These are phyloP conservation scores for Penicillium pancosmium DNA, from an alignment of 495 filamentous ascomycete genomes.

Conservation along the genomic window DNA sequence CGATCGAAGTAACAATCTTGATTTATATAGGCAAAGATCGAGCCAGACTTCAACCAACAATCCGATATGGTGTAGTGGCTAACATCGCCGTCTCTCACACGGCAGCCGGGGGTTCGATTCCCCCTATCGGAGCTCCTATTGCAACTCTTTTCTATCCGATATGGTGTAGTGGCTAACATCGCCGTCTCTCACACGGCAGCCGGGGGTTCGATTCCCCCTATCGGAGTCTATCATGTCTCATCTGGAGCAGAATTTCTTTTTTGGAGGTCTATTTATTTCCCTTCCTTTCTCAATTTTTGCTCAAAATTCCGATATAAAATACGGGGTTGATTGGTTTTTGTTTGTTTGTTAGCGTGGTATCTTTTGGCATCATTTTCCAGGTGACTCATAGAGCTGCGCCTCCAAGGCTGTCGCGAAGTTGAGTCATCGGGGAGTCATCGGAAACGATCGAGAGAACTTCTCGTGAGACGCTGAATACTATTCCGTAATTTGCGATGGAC, in stretches of 20 bases:
- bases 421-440: slow-evolving; percentile 2
- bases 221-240: slow-evolving; percentile 10
- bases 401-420: background rate
- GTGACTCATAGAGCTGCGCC: background rate
- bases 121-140: slow-evolving; percentile 21
- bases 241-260: background rate
- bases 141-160: slow-evolving; percentile 22
- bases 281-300: background rate
- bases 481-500: background rate
- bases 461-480: background rate
- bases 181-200: slow-evolving; percentile 42
- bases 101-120: slow-evolving; percentile 35
- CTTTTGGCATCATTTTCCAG: too few relatives aligned
- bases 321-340: background rate
- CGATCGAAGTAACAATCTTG: too few relatives aligned
- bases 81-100: slow-evolving; percentile 43
- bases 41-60: too few relatives aligned
- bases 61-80: slow-evolving; percentile 44
- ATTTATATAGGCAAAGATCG: too few relatives aligned
- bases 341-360: too few relatives aligned
- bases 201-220: slow-evolving; percentile 28
- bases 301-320: background rate
- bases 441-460: background rate
- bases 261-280: background rate
- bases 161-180: slow-evolving; percentile 44